Evolutionary conservation across 1,139 yeast species (phyloP).

Genomic region (Nakaseomyces uthaithaninus): DNA sequence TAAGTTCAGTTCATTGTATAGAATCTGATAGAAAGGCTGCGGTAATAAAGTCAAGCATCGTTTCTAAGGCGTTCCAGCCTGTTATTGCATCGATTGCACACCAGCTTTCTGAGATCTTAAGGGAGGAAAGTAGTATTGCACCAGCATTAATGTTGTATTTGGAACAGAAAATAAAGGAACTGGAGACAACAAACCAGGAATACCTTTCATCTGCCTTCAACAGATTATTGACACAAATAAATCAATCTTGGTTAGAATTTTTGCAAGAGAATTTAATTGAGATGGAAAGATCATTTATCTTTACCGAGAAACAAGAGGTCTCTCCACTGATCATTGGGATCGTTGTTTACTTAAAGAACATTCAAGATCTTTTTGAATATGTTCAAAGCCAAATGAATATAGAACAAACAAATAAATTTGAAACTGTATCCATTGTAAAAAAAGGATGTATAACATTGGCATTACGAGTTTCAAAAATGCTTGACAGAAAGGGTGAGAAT

Average conservation of each 20-base stretch:
- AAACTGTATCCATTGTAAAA: constrained; percentile 14
- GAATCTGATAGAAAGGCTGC: constrained; percentile 50
- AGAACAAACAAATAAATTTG: constrained; percentile 11
- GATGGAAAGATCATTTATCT: constrained; percentile 37
- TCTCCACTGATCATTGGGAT: constrained; percentile 38
- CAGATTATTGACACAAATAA: constrained; percentile 46
- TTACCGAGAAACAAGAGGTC: constrained; percentile 24
- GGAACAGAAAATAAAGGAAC: constrained; percentile 33
- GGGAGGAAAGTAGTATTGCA: constrained; percentile 35
- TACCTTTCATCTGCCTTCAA: constrained; percentile 48
- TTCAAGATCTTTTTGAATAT: constrained; percentile 25
- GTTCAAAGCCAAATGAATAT: constrained; percentile 12
- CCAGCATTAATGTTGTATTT: constrained; percentile 39
- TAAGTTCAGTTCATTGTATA: constrained; percentile 33
- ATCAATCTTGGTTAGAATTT: constrained; percentile 51
- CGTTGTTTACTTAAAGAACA: constrained; percentile 38
- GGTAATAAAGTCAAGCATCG: constrained; percentile 43
- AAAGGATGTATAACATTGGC: constrained; percentile 19
- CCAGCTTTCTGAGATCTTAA: constrained; percentile 35
- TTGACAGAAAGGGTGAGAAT: constrained; percentile 12
- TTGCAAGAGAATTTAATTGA: constrained; percentile 46
- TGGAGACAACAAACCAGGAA: constrained; percentile 57
- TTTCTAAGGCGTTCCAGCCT: constrained; percentile 50
- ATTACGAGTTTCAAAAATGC: constrained; percentile 16
- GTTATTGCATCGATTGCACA: constrained; percentile 35